Conservation (phyloP, 768 basidiomycete genomes). For the Paxillus rubicundulus region DNA sequence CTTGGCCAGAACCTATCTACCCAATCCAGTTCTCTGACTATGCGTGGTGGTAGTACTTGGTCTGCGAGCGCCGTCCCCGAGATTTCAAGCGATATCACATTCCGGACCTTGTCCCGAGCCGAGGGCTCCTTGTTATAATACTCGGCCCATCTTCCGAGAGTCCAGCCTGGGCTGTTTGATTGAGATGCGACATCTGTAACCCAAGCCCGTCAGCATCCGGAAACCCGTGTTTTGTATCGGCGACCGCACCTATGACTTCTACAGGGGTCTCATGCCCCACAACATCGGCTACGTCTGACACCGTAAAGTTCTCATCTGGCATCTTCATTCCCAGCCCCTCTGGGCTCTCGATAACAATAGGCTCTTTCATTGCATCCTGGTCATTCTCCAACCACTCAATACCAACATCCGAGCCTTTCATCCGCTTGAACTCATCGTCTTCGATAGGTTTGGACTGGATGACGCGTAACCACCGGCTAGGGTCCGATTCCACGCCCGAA, state of each 20-base stretch:
- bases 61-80: constrained; percentile 81
- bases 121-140: constrained; percentile 71
- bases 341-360: constrained; percentile 73
- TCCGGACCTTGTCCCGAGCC: constrained; percentile 81
- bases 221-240: neutral
- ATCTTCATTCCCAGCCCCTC: constrained; percentile 90
- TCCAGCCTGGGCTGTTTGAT: constrained; percentile 84
- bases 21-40: constrained; percentile 93
- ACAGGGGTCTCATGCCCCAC: constrained; percentile 78
- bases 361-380: constrained; percentile 73
- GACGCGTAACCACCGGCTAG: constrained; percentile 61
- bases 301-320: constrained; percentile 68
- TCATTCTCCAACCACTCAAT: constrained; percentile 75
- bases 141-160: constrained; percentile 84
- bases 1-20: constrained; percentile 94
- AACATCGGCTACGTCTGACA: constrained; percentile 75
- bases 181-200: constrained; percentile 82
- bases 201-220: constrained; percentile 1
- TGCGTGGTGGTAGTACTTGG: constrained; percentile 74
- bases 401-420: constrained; percentile 65
- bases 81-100: constrained; percentile 94
- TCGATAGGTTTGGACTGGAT: constrained; percentile 67
- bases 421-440: constrained; percentile 60
- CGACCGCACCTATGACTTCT: constrained; percentile 82
- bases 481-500: constrained; percentile 60